phyloP scores from a whole-genome alignment of 2,329 filamentous ascomycete genomes.

The Sphaerulina populicola region DNA sequence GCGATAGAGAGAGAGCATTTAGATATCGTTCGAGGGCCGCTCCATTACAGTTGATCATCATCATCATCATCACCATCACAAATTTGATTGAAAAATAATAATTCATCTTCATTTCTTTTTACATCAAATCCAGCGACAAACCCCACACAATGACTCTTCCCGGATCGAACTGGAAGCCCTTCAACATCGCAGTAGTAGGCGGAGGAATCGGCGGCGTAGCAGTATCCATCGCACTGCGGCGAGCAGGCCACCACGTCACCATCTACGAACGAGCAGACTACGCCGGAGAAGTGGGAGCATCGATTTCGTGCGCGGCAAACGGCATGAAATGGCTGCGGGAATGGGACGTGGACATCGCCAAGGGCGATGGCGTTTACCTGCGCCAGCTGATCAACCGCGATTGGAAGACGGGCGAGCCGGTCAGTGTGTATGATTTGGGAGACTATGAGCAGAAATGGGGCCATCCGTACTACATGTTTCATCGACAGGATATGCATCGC shows the following conservation, averaged over 20 bases:
- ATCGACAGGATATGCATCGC: constrained; percentile 59
- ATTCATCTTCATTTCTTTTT: too few species aligned
- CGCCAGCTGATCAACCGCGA: constrained; percentile 60
- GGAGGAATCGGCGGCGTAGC: constrained; percentile 49
- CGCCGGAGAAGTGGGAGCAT: constrained; percentile 59
- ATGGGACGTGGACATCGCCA: constrained; percentile 57
- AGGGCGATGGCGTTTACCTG: constrained; percentile 58
- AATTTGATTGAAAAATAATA: too few species aligned
- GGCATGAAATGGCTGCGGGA: constrained; percentile 61
- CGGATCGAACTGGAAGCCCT: constrained; percentile 20
- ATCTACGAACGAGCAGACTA: constrained; percentile 59
- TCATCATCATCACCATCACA: too few species aligned
- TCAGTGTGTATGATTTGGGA: constrained; percentile 54
- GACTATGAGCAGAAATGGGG: constrained; percentile 61
- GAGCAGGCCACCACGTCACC: constrained; percentile 49
- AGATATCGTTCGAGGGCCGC: constrained; percentile 7
- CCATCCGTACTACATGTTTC: constrained; percentile 60
- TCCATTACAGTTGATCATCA: too few species aligned
- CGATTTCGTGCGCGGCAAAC: constrained; percentile 60
- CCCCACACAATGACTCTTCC: constrained; percentile 12
- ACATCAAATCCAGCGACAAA: too few species aligned
- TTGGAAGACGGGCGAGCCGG: constrained; percentile 60
- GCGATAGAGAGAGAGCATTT: too few species aligned
- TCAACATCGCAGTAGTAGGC: constrained; percentile 38
- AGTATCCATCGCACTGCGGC: constrained; percentile 45